Percentiles rank a stretch among this genome's conserved stretches.
Conservation (phyloP, 805 yeast genomes). For the Maudiozyma bulderi region DNA sequence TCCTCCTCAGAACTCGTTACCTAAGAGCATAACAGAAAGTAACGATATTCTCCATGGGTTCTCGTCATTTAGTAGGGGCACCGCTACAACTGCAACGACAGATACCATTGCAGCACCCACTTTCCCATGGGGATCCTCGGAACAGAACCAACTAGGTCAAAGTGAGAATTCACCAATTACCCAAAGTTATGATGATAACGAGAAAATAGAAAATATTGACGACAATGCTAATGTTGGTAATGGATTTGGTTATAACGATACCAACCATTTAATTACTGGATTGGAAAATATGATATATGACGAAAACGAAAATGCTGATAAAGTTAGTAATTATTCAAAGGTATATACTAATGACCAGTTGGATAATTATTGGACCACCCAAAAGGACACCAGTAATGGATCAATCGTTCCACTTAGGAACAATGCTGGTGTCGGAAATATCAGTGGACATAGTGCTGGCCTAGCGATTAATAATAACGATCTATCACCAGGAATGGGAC, state of each 20-base stretch:
- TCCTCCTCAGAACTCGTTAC: background rate
- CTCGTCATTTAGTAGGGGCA: constrained; percentile 3
- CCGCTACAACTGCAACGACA: constrained; percentile 14
- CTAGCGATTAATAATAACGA: background rate
- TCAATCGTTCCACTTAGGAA: constrained; percentile 1
- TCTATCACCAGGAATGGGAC: background rate
- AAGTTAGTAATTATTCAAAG: constrained; percentile 23
- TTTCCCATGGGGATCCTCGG: constrained; percentile 1
- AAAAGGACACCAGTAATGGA: constrained; percentile 4
- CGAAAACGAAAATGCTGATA: constrained; percentile 23
- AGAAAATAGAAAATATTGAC: too few species aligned
- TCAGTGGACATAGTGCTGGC: background rate
- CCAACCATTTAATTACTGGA: constrained; percentile 25
- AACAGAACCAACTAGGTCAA: background rate
- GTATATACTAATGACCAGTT: constrained; percentile 30
- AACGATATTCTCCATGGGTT: background rate
- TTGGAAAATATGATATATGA: constrained; percentile 26
- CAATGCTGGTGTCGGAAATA: background rate
- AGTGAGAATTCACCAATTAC: background rate
- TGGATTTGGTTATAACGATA: constrained; percentile 19
- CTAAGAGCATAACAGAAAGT: background rate
- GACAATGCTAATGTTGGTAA: constrained; percentile 10
- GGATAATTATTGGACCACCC: constrained; percentile 26
- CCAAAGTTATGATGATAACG: background rate
- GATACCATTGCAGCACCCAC: constrained; percentile 10